These are phyloP conservation scores for Skeletonema potamos DNA, from an alignment of 108 stramenopile genomes.

Conservation along the genomic window DNA sequence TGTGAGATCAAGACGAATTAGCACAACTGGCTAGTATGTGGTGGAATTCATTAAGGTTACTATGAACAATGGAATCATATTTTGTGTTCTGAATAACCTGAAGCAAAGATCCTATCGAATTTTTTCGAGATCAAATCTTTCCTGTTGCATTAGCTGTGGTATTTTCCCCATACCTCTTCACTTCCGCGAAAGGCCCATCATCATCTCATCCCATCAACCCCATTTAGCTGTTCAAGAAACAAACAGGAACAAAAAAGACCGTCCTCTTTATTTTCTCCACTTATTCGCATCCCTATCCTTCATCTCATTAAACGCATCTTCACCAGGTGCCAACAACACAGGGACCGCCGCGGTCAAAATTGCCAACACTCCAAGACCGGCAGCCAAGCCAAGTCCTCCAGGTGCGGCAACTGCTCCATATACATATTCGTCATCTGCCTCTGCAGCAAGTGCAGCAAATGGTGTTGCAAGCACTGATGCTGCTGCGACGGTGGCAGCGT, in stretches of 20 bases:
- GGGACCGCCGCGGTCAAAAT: constrained; percentile 79
- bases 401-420: constrained; percentile 89
- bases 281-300: constrained; percentile 64
- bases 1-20: no score
- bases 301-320: constrained; percentile 89
- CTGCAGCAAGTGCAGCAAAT: constrained; percentile 57
- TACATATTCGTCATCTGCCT: constrained; percentile 79
- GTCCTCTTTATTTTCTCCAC: constrained; percentile 42
- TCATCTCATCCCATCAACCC: no score
- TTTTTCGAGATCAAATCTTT: no score
- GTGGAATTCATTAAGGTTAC: no score
- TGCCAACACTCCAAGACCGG: constrained; percentile 66
- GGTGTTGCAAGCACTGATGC: constrained; percentile 50
- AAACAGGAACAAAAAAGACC: neutral
- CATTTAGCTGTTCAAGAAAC: no score
- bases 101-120: no score
- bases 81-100: no score
- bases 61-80: no score
- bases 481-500: constrained; percentile 23
- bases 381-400: constrained; percentile 60
- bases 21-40: no score
- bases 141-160: neutral
- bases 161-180: neutral
- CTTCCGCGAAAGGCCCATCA: no score
- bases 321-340: constrained; percentile 63